Evolutionary conservation across 176 grass and related monocot species (phyloP).

Genomic region (Dactylis glomerata): DNA sequence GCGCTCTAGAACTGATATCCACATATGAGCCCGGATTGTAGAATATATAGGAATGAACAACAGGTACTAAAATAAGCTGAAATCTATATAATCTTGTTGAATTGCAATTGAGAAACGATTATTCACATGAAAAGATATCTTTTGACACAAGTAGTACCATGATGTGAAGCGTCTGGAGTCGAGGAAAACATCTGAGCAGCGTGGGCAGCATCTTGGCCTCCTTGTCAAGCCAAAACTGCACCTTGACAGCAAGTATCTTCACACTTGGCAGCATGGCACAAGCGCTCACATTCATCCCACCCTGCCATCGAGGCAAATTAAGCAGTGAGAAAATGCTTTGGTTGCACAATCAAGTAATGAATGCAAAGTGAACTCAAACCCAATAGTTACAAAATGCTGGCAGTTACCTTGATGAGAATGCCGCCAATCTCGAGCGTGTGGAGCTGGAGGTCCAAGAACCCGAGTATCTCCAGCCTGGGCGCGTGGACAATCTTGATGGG

Average conservation of each 20-base stretch:
- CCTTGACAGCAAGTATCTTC: conserved; percentile 25
- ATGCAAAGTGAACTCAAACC: neutral
- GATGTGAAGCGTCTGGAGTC: conserved; percentile 32
- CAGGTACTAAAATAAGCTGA: neutral
- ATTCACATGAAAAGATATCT: neutral
- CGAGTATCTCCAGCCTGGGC: conserved; percentile 30
- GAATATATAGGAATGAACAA: neutral
- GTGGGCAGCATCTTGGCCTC: conserved; percentile 24
- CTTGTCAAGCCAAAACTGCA: neutral
- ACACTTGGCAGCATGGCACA: conserved; percentile 7
- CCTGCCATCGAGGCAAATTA: neutral
- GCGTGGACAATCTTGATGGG: conserved; percentile 21
- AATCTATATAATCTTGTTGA: neutral
- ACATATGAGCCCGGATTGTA: neutral
- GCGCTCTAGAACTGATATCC: neutral
- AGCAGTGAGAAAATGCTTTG: neutral
- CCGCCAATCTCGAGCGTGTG: conserved; percentile 30
- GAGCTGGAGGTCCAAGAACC: conserved; percentile 19
- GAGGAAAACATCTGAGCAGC: conserved; percentile 34
- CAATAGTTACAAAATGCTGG: neutral
- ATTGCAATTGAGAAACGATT: neutral
- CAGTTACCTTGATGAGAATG: conserved; percentile 25
- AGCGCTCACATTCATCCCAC: conserved; percentile 9
- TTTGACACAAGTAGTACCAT: neutral
- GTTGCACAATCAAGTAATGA: neutral